Percentiles rank a stretch among this genome's conserved stretches.
phyloP scores from a whole-genome alignment of 345 rosid species.

The Arabidopsis thaliana region DNA sequence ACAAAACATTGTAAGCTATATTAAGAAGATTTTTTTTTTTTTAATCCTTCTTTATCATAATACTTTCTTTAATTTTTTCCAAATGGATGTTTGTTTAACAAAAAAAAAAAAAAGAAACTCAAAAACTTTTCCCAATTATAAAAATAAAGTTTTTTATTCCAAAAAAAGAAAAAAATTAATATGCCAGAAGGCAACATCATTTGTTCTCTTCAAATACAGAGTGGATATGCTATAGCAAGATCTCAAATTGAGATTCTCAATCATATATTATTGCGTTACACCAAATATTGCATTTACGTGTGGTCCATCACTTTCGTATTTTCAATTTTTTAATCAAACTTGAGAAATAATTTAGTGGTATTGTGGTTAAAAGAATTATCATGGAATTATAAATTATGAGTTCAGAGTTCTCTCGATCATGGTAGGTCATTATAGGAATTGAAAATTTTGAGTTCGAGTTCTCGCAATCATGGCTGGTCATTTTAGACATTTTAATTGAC shows the following conservation, averaged over 20 bases:
- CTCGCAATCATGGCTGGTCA: not conserved
- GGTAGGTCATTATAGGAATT: not conserved
- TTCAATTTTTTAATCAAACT: not conserved
- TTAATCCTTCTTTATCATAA: too few species aligned
- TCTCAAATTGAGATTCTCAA: slow-evolving; percentile 5
- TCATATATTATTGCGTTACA: slow-evolving; percentile 35
- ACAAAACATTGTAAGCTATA: not conserved
- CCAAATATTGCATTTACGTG: slow-evolving; percentile 29
- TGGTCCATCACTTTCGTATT: slow-evolving; percentile 34
- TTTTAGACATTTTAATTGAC: not conserved
- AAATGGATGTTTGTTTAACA: too few species aligned
- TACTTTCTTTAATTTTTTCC: too few species aligned
- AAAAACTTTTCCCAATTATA: not conserved
- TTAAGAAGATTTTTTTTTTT: too few species aligned
- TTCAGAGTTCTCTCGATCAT: too few species aligned
- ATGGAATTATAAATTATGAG: not conserved
- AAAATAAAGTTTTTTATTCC: not conserved
- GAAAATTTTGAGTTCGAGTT: not conserved
- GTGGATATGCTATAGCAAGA: slow-evolving; percentile 42
- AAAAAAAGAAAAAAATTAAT: slow-evolving; percentile 6
- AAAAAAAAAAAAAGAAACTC: not conserved
- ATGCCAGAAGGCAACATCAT: slow-evolving; percentile 36
- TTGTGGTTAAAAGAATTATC: not conserved
- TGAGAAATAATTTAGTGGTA: not conserved
- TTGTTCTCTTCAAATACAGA: slow-evolving; percentile 29